phyloP scores from a whole-genome alignment of 2,329 filamentous ascomycete species.

The Aureobasidium vineae region DNA sequence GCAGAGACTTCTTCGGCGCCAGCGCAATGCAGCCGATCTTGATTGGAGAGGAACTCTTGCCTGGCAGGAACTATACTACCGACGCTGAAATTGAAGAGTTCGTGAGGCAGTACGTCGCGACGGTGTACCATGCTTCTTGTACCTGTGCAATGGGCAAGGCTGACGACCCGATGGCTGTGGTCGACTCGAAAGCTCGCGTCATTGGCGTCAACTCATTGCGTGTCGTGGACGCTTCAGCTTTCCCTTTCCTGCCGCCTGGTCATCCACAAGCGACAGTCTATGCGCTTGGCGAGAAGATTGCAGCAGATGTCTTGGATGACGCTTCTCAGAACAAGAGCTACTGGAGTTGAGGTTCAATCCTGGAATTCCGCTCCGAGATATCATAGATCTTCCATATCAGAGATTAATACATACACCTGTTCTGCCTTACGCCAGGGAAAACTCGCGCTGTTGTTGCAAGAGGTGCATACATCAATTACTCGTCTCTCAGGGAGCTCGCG shows the following conservation, averaged over 20 bases:
- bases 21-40: constrained; percentile 32
- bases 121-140: constrained; percentile 40
- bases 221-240: constrained; percentile 37
- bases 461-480: too few species aligned
- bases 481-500: too few species aligned
- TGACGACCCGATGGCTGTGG: constrained; percentile 28
- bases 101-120: constrained; percentile 32
- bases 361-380: too few species aligned
- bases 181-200: constrained; percentile 33
- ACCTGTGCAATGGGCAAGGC: constrained; percentile 41
- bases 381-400: too few species aligned
- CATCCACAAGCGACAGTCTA: constrained; percentile 34
- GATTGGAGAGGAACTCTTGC: constrained; percentile 35
- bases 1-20: constrained; percentile 34
- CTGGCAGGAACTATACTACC: constrained; percentile 32
- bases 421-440: too few species aligned
- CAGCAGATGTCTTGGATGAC: constrained; percentile 27
- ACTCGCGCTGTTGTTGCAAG: too few species aligned
- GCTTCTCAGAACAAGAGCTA: not conserved
- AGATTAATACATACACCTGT: too few species aligned
- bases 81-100: constrained; percentile 35
- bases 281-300: constrained; percentile 41
- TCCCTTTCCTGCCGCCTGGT: constrained; percentile 34
- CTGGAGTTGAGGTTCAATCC: too few species aligned
- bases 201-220: constrained; percentile 33